Evolutionary conservation across 768 basidiomycete species (phyloP), one percentile per base, ranked within the genome.

Genomic region (button mushroom (Agaricus bisporus)): DNA sequence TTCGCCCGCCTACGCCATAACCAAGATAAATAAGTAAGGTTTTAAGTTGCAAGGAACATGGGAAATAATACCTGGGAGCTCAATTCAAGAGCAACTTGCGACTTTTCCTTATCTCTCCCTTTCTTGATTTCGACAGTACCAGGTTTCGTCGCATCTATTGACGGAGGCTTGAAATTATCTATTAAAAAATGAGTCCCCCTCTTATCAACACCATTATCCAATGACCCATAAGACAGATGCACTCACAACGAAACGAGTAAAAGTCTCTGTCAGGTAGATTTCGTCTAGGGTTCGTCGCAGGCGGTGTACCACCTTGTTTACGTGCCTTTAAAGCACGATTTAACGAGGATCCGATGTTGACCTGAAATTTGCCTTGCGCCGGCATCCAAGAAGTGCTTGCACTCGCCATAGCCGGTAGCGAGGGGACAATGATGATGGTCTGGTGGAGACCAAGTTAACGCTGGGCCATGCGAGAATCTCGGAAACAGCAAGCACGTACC

Each of bases 141-240:
- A 35, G 85, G 77, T 59, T 79, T 85, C 2, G 77, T 73, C 20
- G 74, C 59, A 62, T 91, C 87, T 41, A 91, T 75, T 5, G 85
- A 82, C 49, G 79, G 75, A 2, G 91, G 87, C 64, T 81, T 87
- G 69, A 89, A 88, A 59, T 85, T 83, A 61, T 89, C 90, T 92
- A 61, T 5, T 43, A 25, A 44, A 18, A 14, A 25, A 36, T 26
- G 11, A 32, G 5, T 11, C 11, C 28, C 38, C 10, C 17, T 4
- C 20, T 29, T n/a, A 18, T 22, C 17, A 51, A 28, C n/a, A 20
- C 17, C 48, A 15, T 14, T 17, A 26, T 1, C 17, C 6, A 17
- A 39, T 17, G 8, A 2, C 38, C 4, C 11, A 43, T 10, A 46
- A 20, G 17, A 36, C 36, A 48, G 17, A 38, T 12, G 51, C 22